Evolutionary conservation across 2,329 filamentous ascomycete genomes (phyloP).

Genomic region (Juglanconis juglandina): DNA sequence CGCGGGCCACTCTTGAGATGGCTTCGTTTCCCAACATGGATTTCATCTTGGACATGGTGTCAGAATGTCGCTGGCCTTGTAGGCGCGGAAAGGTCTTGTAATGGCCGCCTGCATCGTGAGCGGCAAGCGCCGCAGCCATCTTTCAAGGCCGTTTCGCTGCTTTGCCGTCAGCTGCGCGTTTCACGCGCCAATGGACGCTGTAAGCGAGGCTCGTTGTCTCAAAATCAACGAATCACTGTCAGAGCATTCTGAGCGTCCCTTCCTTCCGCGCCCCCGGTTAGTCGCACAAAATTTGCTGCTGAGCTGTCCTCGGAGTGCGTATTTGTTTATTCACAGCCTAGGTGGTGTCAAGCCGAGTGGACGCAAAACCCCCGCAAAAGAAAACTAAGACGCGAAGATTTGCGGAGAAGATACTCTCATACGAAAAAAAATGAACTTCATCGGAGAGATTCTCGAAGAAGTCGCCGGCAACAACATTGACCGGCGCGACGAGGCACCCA

Average conservation of each 20-base stretch:
- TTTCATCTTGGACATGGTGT: too few species aligned
- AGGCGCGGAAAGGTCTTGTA: not conserved
- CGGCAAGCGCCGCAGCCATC: not conserved
- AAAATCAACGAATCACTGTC: not conserved
- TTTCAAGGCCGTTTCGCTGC: not conserved
- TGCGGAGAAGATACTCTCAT: not conserved
- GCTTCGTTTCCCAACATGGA: too few species aligned
- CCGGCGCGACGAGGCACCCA: conserved; percentile 3
- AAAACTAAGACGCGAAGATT: not conserved
- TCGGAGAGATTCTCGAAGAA: conserved; percentile 8
- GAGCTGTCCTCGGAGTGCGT: not conserved
- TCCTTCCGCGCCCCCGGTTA: not conserved
- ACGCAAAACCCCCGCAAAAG: not conserved
- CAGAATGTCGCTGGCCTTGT: too few species aligned
- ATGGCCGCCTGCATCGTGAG: not conserved
- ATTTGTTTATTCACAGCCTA: not conserved
- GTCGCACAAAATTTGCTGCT: not conserved
- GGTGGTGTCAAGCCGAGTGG: not conserved
- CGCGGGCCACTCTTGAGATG: too few species aligned
- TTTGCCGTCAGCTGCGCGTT: not conserved
- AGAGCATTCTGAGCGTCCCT: not conserved
- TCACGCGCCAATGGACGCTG: not conserved
- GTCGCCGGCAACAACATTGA: conserved; percentile 5
- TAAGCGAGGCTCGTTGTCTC: not conserved
- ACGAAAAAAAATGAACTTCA: conserved; percentile 6